phyloP scores from a whole-genome alignment of 495 filamentous ascomycete species.

The Coniosporium apollinis region DNA sequence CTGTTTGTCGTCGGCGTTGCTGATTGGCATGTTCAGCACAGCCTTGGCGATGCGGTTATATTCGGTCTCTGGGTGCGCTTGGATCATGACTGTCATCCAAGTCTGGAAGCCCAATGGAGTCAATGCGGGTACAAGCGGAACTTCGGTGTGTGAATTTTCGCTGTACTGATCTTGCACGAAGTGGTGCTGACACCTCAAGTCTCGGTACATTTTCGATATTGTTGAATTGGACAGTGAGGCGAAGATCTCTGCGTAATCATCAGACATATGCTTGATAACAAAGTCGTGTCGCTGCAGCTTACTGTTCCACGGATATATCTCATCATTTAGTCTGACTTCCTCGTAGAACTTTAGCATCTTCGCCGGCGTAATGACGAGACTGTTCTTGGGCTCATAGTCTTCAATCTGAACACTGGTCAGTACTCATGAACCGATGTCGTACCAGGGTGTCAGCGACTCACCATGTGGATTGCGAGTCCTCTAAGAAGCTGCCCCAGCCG shows the following conservation, averaged over 20 bases:
- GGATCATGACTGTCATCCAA: constrained; percentile 62
- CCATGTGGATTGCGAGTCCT: constrained; percentile 64
- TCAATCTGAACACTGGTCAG: constrained; percentile 46
- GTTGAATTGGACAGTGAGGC: constrained; percentile 20
- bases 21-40: constrained; percentile 57
- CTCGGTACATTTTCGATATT: constrained; percentile 57
- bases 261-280: not conserved
- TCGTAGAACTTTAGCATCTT: constrained; percentile 72
- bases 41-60: constrained; percentile 56
- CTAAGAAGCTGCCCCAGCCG: constrained; percentile 56
- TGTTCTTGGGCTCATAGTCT: constrained; percentile 54
- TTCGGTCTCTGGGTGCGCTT: constrained; percentile 64
- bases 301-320: constrained; percentile 53
- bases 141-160: constrained; percentile 17
- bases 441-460: constrained; percentile 33
- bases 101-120: constrained; percentile 64
- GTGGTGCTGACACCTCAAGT: constrained; percentile 64
- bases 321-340: constrained; percentile 41
- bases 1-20: constrained; percentile 49
- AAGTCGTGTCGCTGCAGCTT: constrained; percentile 7
- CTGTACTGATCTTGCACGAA: constrained; percentile 41
- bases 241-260: constrained; percentile 31
- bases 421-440: not conserved
- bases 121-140: constrained; percentile 57
- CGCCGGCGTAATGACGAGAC: constrained; percentile 60